Evolutionary conservation across 495 filamentous ascomycete genomes (phyloP), one percentile per base, ranked within the genome.

Genomic region (Parathielavia appendiculata): DNA sequence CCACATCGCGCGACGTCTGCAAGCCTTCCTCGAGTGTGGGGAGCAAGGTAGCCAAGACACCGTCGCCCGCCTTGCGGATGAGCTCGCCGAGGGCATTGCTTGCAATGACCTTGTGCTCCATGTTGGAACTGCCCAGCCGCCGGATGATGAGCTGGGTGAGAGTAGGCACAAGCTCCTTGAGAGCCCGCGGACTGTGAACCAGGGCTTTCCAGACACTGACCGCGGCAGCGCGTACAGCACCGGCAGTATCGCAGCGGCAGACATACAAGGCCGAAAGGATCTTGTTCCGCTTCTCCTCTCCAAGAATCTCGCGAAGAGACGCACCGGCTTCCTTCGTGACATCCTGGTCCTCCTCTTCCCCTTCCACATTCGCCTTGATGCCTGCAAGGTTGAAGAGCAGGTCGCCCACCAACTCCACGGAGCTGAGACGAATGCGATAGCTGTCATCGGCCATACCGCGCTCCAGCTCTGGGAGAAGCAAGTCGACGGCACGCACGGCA

Each of bases 61-160:
- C 87, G 66, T 97, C 93, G 54, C 93, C 93, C 63, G 92, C 92
- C 73, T 96, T 98, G 60, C 93, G 84, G 63, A 98, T 97, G 30
- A 98, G 79, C 67, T 98, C 93, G 63, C 93, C 95, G 50, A 98
- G 79, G 12, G 93, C 91, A 69, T 97, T 97, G 65, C 92, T 91
- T 49, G 93, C 95, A 75, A 98, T 98, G 58, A 95, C 87, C 74
- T 96, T 97, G 71, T 97, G 93, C 71, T 98, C 93, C 86, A 95
- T 89, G 66, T 96, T 97, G 4, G 91, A 87, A 62, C 90, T 97
- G 54, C 90, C 93, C 39, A 98, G 85, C 38, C 93, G 88, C 54
- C 91, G 86, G 71, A 97, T 97, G 61, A 98, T 86, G 62, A 97
- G 82, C 71, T 95, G 91, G 7, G 90, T 95, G 41, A 98, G 83